Evolutionary conservation across 108 stramenopile genomes (phyloP).

Genomic region (Cyclotella sp.): DNA sequence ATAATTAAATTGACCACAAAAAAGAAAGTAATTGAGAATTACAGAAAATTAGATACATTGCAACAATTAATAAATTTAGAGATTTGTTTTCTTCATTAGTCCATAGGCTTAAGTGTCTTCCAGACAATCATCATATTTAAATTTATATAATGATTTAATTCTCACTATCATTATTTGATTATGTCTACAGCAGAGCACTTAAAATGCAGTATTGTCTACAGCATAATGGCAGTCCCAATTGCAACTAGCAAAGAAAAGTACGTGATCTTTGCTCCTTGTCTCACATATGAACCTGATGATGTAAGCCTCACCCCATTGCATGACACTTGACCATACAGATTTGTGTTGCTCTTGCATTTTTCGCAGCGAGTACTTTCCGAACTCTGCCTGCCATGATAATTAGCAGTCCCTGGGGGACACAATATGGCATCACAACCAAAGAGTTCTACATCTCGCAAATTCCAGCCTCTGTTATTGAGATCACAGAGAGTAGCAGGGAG

Average conservation of each 20-base stretch:
- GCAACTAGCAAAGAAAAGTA: slow-evolving; percentile 12
- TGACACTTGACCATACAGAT: slow-evolving; percentile 46
- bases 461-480: slow-evolving; percentile 56
- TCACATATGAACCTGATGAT: slow-evolving; percentile 19
- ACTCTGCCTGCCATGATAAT: slow-evolving; percentile 47
- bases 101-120: too few relatives aligned
- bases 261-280: not conserved
- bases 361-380: slow-evolving; percentile 31
- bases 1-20: too few relatives aligned
- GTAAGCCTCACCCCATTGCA: slow-evolving; percentile 43
- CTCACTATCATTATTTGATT: not conserved
- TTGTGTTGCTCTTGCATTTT: slow-evolving; percentile 36
- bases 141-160: too few relatives aligned
- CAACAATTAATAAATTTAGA: too few relatives aligned
- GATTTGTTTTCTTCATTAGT: too few relatives aligned
- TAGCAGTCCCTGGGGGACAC: slow-evolving; percentile 68
- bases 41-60: too few relatives aligned
- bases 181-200: not conserved
- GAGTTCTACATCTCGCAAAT: slow-evolving; percentile 67
- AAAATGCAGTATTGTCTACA: not conserved
- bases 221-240: not conserved
- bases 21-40: too few relatives aligned
- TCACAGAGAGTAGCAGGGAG: slow-evolving; percentile 65
- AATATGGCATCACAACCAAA: slow-evolving; percentile 79
- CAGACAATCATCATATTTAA: too few relatives aligned